Evolutionary conservation across 2,329 filamentous ascomycete species (phyloP), one percentile per base, ranked within the genome.

Genomic region (Biscogniauxia mediterranea): DNA sequence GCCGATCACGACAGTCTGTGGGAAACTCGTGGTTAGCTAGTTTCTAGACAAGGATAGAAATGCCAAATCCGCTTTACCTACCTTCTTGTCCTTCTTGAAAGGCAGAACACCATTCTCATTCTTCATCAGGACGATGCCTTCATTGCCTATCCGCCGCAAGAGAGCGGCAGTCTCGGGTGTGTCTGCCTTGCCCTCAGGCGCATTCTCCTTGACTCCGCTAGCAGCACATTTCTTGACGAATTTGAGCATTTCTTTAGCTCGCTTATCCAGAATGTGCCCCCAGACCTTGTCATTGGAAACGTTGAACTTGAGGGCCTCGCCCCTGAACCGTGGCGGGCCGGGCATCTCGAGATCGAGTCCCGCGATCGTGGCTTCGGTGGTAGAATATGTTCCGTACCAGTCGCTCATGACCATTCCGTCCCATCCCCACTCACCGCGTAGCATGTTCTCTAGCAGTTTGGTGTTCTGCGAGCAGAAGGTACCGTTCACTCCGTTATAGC

Each of bases 41-140:
- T 3, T 20, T 6, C 20, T 11, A 25, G 7, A 32, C 21, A 11
- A n/a, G 13, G 19, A 53, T 26, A 7, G 6, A 23, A n/a, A 8
- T 46, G 5, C 15, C 21, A 49, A 9, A 13, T 32, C 28, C 7
- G 23, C 65, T 57, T n/a, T n/a, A n/a, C n/a, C n/a, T 60, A 83
- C 77, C 67, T 85, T 87, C 68, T 85, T 87, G 49, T 84, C 78
- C 68, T 86, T 88, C 38, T 82, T 82, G 3, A 89, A 73, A 0
- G 90, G 90, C 1, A 93, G 78, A 0, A 88, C 72, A 15, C 78
- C 78, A 46, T 82, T 81, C 13, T 91, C 83, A 66, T 93, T 93
- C 76, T 92, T 92, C 55, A 93, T 77, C 13, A 93, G 79, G 1
- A 92, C 89, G 8, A 91, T 86, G 3, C 86, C 86, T 70, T 92